These are phyloP conservation scores for Jaminaea rosea DNA, from an alignment of 1,284 basidiomycete genomes.

Conservation along the genomic window DNA sequence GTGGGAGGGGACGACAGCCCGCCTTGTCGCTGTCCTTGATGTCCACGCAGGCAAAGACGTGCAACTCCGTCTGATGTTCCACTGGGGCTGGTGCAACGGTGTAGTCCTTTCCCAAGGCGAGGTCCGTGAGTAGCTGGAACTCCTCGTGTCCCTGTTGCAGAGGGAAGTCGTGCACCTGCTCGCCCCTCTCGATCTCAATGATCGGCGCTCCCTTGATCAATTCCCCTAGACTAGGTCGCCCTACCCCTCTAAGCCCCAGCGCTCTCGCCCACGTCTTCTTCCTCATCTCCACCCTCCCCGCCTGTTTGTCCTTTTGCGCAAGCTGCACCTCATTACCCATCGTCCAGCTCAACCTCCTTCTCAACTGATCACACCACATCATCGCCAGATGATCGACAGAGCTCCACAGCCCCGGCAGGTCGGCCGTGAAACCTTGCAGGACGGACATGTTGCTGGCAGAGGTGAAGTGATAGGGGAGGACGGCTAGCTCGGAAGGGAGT, in stretches of 20 bases:
- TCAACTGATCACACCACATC: conserved; percentile 97
- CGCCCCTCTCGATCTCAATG: neutral
- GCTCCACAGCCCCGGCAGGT: conserved; percentile 81
- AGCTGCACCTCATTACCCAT: conserved; percentile 21
- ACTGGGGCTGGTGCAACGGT: conserved; percentile 8
- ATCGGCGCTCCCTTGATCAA: no score
- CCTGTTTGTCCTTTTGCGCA: neutral
- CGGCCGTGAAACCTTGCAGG: conserved; percentile 61
- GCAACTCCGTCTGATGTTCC: conserved; percentile 17
- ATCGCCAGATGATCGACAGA: conserved; percentile 91
- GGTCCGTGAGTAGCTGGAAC: conserved; percentile 33
- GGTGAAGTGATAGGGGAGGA: conserved; percentile 58
- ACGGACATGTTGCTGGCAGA: conserved; percentile 45
- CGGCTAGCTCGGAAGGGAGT: conserved; percentile 71
- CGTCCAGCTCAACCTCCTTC: conserved; percentile 72
- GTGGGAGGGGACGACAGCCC: no score
- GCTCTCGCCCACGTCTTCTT: neutral
- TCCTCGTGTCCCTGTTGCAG: conserved; percentile 4
- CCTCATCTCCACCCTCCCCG: neutral
- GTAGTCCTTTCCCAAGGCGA: conserved; percentile 23
- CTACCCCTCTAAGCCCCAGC: conserved; percentile 1
- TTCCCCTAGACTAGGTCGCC: no score
- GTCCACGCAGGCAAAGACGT: no score
- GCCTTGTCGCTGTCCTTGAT: no score
- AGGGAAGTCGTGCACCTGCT: neutral